These are phyloP conservation scores for Eucalyptus polybractea DNA, from an alignment of 345 rosid species.

Conservation along the genomic window DNA sequence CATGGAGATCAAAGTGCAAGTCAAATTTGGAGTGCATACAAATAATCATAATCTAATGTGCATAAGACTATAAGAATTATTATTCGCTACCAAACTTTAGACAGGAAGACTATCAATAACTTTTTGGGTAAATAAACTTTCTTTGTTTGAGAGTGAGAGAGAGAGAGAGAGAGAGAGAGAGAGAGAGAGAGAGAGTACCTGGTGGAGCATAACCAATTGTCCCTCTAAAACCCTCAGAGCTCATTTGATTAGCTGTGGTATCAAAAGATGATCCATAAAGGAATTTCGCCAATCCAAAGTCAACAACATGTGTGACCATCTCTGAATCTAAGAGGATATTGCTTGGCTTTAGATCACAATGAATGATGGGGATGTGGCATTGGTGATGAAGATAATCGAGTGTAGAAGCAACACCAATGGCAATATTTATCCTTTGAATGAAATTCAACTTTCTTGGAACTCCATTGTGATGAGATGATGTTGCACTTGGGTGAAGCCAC, in stretches of 20 bases:
- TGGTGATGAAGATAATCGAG: neutral
- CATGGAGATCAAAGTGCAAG: neutral
- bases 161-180: too few species aligned
- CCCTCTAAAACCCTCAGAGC: neutral
- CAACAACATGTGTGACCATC: neutral
- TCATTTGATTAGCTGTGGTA: accelerated
- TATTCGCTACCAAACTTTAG: neutral
- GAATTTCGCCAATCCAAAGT: neutral
- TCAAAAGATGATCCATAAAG: neutral
- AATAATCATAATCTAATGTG: neutral
- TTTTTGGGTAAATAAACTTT: too few species aligned
- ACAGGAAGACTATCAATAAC: neutral
- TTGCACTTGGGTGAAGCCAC: neutral
- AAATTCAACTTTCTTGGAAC: neutral
- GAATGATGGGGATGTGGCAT: neutral
- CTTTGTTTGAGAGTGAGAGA: too few species aligned
- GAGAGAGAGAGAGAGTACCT: neutral
- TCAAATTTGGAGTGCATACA: neutral
- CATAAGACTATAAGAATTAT: neutral
- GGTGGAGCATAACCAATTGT: neutral
- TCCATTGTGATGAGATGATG: neutral
- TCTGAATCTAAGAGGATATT: neutral
- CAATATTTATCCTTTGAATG: neutral
- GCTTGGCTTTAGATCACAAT: neutral
- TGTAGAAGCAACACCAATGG: neutral